These are phyloP conservation scores for Letharia lupina DNA, from an alignment of 495 filamentous ascomycete species.

Conservation along the genomic window DNA sequence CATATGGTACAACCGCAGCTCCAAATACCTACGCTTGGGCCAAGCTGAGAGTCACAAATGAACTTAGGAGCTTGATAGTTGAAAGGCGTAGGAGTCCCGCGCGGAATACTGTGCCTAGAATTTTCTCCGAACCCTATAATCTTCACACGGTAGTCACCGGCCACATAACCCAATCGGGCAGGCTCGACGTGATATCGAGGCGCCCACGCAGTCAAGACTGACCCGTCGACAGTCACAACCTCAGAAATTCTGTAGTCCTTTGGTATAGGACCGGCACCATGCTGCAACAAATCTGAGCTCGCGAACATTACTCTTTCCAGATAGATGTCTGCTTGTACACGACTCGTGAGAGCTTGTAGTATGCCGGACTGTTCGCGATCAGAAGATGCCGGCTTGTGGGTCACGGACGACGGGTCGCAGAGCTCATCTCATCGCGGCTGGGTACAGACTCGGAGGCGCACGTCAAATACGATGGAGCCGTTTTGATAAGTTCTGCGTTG, in stretches of 20 bases:
- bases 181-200: slow-evolving; percentile 1
- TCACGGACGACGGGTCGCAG: too few relatives aligned
- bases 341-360: background rate
- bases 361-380: background rate
- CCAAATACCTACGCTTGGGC: slow-evolving; percentile 14
- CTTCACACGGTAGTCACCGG: background rate
- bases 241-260: background rate
- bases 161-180: background rate
- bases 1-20: slow-evolving; percentile 18
- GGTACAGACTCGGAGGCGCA: too few relatives aligned
- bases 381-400: too few relatives aligned
- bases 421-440: too few relatives aligned
- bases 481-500: too few relatives aligned
- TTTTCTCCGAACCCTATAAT: slow-evolving; percentile 14
- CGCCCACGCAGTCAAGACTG: background rate
- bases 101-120: background rate
- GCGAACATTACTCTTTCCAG: background rate
- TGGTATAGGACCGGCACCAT: background rate
- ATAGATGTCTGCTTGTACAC: background rate
- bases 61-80: slow-evolving; percentile 15
- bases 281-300: background rate
- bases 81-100: slow-evolving; percentile 1
- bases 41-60: slow-evolving; percentile 9
- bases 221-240: background rate
- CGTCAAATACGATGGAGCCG: too few relatives aligned